Evolutionary conservation across 1,139 yeast genomes (phyloP).

Genomic region (Debaryomyces sp.): DNA sequence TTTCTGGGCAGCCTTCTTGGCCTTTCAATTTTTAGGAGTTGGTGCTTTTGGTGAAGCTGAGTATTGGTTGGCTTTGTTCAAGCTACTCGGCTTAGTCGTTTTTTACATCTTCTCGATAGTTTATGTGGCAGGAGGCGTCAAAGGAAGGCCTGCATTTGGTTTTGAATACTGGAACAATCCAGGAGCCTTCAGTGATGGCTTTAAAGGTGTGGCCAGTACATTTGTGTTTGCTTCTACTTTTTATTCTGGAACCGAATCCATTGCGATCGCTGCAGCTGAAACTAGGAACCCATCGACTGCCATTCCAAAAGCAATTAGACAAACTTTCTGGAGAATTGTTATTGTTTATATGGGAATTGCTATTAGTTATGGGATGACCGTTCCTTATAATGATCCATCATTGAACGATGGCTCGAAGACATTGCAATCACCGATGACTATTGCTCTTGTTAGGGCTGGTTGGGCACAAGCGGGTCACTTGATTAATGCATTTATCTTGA

Average conservation of each 20-base stretch:
- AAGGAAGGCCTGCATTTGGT: conserved; percentile 53
- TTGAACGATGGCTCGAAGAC: conserved; percentile 29
- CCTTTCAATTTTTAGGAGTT: conserved; percentile 60
- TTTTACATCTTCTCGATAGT: conserved; percentile 61
- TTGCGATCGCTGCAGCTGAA: conserved; percentile 60
- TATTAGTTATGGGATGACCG: conserved; percentile 55
- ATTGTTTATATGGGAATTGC: conserved; percentile 59
- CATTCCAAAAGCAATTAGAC: conserved; percentile 60
- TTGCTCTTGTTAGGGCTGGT: conserved; percentile 49
- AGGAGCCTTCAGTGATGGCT: conserved; percentile 54
- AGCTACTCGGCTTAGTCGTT: conserved; percentile 57
- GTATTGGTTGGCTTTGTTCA: conserved; percentile 62
- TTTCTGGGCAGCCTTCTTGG: conserved; percentile 56
- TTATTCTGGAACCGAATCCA: conserved; percentile 60
- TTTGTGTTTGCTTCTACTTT: conserved; percentile 71
- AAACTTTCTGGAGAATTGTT: conserved; percentile 56
- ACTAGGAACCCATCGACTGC: conserved; percentile 57
- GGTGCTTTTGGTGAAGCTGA: conserved; percentile 68
- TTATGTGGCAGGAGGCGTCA: conserved; percentile 69
- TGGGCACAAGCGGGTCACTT: conserved; percentile 54
- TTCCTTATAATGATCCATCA: conserved; percentile 50
- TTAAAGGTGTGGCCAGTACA: conserved; percentile 68
- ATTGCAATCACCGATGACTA: conserved; percentile 46
- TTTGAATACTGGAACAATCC: conserved; percentile 57
- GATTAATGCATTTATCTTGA: conserved; percentile 52